Percentiles rank a stretch among this genome's conserved stretches.
Conservation (phyloP, 345 rosid genomes). For the Hibiscus trionum region DNA sequence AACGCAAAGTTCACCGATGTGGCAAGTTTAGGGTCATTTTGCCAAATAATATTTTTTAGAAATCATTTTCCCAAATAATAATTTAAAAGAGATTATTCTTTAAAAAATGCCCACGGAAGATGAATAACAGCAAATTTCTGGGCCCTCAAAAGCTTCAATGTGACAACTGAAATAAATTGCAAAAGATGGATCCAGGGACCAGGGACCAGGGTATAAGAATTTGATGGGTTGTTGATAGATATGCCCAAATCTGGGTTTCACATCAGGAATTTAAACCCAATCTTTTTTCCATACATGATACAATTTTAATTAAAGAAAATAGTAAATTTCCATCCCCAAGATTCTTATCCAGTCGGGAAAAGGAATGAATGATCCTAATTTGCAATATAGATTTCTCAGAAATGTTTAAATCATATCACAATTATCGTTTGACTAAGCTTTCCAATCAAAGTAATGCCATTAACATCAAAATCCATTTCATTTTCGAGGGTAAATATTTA, state of each 20-base stretch:
- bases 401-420: conserved; percentile 4
- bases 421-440: neutral
- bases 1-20: too few relatives aligned
- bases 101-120: too few relatives aligned
- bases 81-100: too few relatives aligned
- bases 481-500: neutral
- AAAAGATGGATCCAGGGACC: neutral
- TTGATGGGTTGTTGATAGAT: neutral
- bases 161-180: neutral
- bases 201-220: neutral
- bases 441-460: neutral
- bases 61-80: too few relatives aligned
- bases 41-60: too few relatives aligned
- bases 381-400: neutral
- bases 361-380: neutral
- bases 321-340: neutral
- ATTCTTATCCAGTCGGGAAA: neutral
- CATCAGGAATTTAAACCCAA: conserved; percentile 9
- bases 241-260: neutral
- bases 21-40: too few relatives aligned
- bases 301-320: too few relatives aligned
- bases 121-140: neutral
- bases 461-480: neutral
- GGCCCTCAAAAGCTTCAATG: neutral
- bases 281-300: neutral